Evolutionary conservation across 768 basidiomycete genomes (phyloP), one percentile per base, ranked within the genome.

Genomic region (Leucosporidium creatinivorum): DNA sequence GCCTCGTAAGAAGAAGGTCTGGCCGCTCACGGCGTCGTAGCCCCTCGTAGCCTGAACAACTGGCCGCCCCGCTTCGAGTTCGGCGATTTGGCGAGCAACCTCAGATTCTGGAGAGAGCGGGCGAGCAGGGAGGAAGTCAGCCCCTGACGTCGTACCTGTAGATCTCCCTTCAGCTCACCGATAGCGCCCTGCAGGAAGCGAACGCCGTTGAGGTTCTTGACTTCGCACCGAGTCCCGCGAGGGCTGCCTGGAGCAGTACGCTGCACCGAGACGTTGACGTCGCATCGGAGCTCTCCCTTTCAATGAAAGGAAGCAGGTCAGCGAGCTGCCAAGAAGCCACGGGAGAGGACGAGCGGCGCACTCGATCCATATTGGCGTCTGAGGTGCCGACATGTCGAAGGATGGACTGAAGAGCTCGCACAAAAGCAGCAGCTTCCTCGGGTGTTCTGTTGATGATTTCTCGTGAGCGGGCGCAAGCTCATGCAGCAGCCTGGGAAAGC

Each of bases 311-410:
- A 2, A 17, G 36, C 7, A n/a, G 33, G 23, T 17, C 1, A 4
- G 33, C 39, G 10, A 44, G 39, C 15, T 44, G 15, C 39, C 10
- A 25, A n/a, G 36, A 33, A 10, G 33, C 10, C 15, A 21, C 23
- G 30, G 30, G 56, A 50, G 31, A 4, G 3, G 39, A 28, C n/a
- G 39, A 26, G 6, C 58, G 13, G 15, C 75, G 49, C 73, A 90
- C 94, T 78, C 91, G 87, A 73, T 99, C 96, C 96, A 98, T 98
- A 75, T 93, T 93, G 1, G 91, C 93, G 76, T 94, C 91, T 69
- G 91, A 92, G 0, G 90, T 86, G 0, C 91, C 92, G 4, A 94
- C 81, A 21, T 89, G 83, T 23, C 93, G 84, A 12, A 98, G 80
- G 23, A 96, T 75, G 6, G 86, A 83, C 76, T 96, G 93, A 2